These are phyloP conservation scores for Lizanozyma gosingica DNA, from an alignment of 1,139 yeast genomes.

Conservation along the genomic window DNA sequence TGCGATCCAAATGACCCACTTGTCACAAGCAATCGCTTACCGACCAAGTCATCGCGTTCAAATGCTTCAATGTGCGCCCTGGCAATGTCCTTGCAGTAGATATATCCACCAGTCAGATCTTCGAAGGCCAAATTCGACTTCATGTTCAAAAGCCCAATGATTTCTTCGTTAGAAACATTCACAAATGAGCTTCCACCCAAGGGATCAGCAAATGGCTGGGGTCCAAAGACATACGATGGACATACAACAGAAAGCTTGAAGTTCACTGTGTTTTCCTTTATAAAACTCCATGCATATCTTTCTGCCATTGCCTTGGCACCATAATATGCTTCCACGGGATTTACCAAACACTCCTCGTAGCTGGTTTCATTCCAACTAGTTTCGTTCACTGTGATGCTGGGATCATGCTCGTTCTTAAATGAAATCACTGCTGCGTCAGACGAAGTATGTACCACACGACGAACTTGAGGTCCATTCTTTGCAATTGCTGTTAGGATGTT, in stretches of 20 bases:
- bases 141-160: slow-evolving; percentile 17
- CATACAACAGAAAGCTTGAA: slow-evolving; percentile 12
- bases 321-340: slow-evolving; percentile 10
- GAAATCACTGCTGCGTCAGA: slow-evolving; percentile 14
- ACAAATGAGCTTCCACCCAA: slow-evolving; percentile 10
- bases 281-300: slow-evolving; percentile 17
- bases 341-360: slow-evolving; percentile 9
- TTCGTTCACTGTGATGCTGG: slow-evolving; percentile 2
- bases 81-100: slow-evolving; percentile 34
- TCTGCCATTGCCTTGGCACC: slow-evolving; percentile 19
- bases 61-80: slow-evolving; percentile 25
- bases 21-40: slow-evolving; percentile 18
- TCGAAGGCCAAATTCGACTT: slow-evolving; percentile 15
- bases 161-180: slow-evolving; percentile 28
- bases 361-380: slow-evolving; percentile 7
- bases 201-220: slow-evolving; percentile 9
- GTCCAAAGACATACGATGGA: slow-evolving; percentile 12
- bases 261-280: slow-evolving; percentile 15
- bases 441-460: slow-evolving; percentile 20
- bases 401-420: neutral
- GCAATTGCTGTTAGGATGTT: slow-evolving; percentile 17
- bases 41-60: slow-evolving; percentile 15
- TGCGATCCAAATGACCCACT: slow-evolving; percentile 11
- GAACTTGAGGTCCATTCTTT: slow-evolving; percentile 16
- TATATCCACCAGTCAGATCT: slow-evolving; percentile 21